These are phyloP conservation scores for Monilinia vaccinii-corymbosi DNA, from an alignment of 2,329 filamentous ascomycete species.

Conservation along the genomic window DNA sequence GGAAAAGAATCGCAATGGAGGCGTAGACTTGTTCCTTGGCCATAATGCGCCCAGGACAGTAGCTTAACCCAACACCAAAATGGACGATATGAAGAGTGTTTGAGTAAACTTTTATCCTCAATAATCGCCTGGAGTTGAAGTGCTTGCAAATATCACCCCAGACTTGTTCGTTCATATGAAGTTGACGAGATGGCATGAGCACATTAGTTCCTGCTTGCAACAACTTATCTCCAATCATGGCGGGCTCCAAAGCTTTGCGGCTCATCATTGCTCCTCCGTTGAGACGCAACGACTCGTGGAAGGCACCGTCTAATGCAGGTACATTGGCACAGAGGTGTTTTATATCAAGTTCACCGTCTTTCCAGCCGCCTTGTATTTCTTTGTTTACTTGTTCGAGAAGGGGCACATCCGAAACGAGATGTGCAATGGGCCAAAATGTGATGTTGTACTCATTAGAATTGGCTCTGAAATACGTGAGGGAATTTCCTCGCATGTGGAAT, in stretches of 20 bases:
- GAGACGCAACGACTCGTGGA: conserved; percentile 6
- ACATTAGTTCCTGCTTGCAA: conserved; percentile 3
- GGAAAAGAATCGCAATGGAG: conserved; percentile 7
- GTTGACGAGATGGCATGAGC: conserved; percentile 9
- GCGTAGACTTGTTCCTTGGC: conserved; percentile 8
- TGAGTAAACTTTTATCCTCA: background rate
- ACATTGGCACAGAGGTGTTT: background rate
- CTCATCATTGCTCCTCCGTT: conserved; percentile 6
- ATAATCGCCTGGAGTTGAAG: conserved; percentile 4
- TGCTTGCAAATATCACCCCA: conserved; percentile 3
- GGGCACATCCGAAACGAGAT: background rate
- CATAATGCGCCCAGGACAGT: conserved; percentile 10
- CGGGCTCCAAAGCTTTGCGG: background rate
- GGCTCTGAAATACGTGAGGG: too few species aligned
- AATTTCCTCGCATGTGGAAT: too few species aligned
- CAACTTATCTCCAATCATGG: background rate
- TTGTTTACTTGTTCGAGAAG: background rate
- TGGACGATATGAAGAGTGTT: conserved; percentile 5
- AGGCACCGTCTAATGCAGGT: conserved; percentile 4
- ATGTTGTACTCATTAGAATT: conserved; percentile 10
- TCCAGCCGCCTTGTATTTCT: background rate
- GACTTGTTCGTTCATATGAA: conserved; percentile 6
- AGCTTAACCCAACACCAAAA: conserved; percentile 9
- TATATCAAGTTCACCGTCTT: background rate
- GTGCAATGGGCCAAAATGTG: conserved; percentile 9